phyloP scores from a whole-genome alignment of 805 yeast genomes.

The Kodamaea nitidulidarum region DNA sequence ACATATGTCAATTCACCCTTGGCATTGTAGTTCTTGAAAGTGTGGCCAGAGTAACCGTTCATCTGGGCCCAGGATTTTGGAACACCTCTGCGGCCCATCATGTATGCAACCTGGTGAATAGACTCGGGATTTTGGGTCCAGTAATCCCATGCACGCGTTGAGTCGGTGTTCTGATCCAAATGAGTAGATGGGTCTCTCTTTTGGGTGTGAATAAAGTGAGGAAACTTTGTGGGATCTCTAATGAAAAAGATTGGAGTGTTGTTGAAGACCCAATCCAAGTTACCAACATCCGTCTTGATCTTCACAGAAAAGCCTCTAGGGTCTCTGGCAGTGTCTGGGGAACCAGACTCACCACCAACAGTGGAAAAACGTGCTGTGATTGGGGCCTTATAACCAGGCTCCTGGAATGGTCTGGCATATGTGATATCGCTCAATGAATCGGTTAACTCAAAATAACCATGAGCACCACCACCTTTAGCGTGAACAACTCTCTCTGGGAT shows the following conservation, averaged over 20 bases:
- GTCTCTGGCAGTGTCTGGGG: constrained; percentile 81
- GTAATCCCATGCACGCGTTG: constrained; percentile 57
- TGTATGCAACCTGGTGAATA: constrained; percentile 52
- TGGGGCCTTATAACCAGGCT: constrained; percentile 76
- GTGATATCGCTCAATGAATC: constrained; percentile 58
- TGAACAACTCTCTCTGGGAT: constrained; percentile 92
- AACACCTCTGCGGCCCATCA: constrained; percentile 60
- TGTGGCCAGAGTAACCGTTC: constrained; percentile 65
- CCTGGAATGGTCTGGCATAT: constrained; percentile 69
- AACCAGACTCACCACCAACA: constrained; percentile 81
- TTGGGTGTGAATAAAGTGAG: constrained; percentile 85
- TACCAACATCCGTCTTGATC: constrained; percentile 80
- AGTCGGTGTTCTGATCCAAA: constrained; percentile 43
- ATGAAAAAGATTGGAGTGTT: constrained; percentile 83
- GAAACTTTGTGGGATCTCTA: constrained; percentile 83
- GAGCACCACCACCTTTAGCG: constrained; percentile 92
- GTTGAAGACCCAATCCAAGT: constrained; percentile 80
- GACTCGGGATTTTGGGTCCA: constrained; percentile 52
- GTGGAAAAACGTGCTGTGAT: constrained; percentile 76
- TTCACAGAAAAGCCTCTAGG: constrained; percentile 84
- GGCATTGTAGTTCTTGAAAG: constrained; percentile 52
- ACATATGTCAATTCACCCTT: constrained; percentile 51
- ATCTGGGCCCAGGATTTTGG: constrained; percentile 52
- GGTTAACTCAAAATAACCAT: constrained; percentile 80
- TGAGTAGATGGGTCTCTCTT: constrained; percentile 72